Evolutionary conservation across 176 grass and related monocot species (phyloP).

Genomic region (Cenchrus americanus): DNA sequence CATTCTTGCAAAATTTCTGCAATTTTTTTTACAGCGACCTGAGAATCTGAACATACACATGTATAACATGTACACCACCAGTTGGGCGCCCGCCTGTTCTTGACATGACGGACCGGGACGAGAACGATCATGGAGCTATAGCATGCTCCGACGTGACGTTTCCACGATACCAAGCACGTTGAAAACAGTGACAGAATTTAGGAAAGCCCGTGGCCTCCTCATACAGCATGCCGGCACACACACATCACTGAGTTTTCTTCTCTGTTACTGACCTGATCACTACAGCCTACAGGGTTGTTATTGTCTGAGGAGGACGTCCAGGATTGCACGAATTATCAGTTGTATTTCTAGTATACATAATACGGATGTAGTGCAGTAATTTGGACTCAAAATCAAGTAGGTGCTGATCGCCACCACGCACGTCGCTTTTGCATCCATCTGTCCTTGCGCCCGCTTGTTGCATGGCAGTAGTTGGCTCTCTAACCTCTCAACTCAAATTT

Average conservation of each 20-base stretch:
- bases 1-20: neutral
- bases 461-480: neutral
- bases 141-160: neutral
- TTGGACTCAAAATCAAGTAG: neutral
- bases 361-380: no score
- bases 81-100: neutral
- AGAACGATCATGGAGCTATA: neutral
- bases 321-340: conserved; percentile 11
- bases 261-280: neutral
- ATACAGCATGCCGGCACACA: neutral
- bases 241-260: neutral
- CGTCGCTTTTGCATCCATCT: conserved; percentile 15
- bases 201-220: neutral
- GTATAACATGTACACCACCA: neutral
- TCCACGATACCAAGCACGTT: neutral
- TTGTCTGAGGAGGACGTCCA: neutral
- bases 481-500: neutral
- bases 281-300: neutral
- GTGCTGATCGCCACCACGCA: neutral
- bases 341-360: no score
- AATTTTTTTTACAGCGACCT: no score
- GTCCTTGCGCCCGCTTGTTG: neutral
- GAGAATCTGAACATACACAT: neutral
- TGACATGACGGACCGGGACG: neutral
- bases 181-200: conserved; percentile 16